Conservation (phyloP, 148 eudicot genomes). For the Cornus kousa region DNA sequence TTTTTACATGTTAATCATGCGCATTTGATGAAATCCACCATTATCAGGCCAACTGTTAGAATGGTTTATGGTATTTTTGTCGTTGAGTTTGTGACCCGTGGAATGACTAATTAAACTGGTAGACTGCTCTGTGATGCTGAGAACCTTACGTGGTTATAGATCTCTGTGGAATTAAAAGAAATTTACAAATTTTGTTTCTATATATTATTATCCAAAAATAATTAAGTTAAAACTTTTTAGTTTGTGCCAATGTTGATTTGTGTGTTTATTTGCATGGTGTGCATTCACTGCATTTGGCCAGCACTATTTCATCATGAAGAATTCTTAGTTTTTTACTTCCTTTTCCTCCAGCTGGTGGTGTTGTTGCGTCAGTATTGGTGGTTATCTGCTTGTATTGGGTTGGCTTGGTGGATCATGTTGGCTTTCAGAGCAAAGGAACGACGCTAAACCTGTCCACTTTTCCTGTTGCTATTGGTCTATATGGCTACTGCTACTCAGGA, state of each 20-base stretch:
- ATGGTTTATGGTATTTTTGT: not conserved
- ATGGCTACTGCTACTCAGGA: constrained; percentile 89
- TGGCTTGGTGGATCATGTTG: constrained; percentile 77
- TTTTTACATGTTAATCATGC: not conserved
- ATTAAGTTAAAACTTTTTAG: not conserved
- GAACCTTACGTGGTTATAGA: too few species aligned
- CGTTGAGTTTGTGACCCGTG: not conserved
- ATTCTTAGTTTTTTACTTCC: constrained; percentile 6
- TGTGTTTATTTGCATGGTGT: not conserved
- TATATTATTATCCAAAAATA: too few species aligned
- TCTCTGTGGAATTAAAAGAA: not conserved
- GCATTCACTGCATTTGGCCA: not conserved
- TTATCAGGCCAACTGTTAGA: not conserved
- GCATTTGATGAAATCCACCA: not conserved
- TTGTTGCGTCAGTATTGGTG: constrained; percentile 75
- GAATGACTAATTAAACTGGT: not conserved
- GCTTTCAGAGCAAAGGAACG: constrained; percentile 49
- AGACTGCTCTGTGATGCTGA: not conserved
- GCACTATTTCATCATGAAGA: not conserved
- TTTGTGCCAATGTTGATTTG: not conserved
- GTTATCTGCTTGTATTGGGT: constrained; percentile 77
- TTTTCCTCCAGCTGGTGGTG: constrained; percentile 84
- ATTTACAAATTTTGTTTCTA: too few species aligned
- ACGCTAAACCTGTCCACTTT: constrained; percentile 61
- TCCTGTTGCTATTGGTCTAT: constrained; percentile 91